Percentiles rank a stretch among this genome's conserved stretches.
Conservation (phyloP, 495 filamentous ascomycete species). For the Tuber borchii region DNA sequence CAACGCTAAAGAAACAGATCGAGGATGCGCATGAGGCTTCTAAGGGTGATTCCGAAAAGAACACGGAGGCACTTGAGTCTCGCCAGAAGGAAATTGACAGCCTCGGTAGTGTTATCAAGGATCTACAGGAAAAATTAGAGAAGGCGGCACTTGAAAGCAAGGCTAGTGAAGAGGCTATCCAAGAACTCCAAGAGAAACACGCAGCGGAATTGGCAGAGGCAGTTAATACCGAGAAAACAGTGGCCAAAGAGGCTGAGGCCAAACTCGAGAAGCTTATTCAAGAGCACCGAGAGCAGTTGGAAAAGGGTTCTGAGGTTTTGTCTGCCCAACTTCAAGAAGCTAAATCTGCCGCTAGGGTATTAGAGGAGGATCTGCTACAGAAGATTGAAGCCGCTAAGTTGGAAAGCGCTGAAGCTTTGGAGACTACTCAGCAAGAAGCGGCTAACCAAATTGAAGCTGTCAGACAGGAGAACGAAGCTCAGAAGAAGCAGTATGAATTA, state of each 20-base stretch:
- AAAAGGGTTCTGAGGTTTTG: conserved; percentile 30
- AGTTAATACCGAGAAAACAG: conserved; percentile 19
- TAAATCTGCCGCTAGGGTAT: conserved; percentile 19
- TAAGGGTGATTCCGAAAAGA: conserved; percentile 43
- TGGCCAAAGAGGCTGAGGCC: conserved; percentile 23
- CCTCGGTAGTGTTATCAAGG: conserved; percentile 46
- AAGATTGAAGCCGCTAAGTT: conserved; percentile 24
- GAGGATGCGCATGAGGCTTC: conserved; percentile 41
- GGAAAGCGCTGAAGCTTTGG: conserved; percentile 26
- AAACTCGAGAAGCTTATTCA: conserved; percentile 34
- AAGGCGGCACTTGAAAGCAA: conserved; percentile 46
- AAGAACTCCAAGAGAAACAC: conserved; percentile 46
- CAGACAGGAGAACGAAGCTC: conserved; percentile 17
- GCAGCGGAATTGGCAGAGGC: conserved; percentile 34
- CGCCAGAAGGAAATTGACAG: conserved; percentile 43
- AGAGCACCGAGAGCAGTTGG: conserved; percentile 38
- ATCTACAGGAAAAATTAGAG: conserved; percentile 47
- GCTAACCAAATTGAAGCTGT: conserved; percentile 24
- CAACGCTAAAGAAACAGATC: conserved; percentile 28
- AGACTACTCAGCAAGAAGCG: conserved; percentile 19
- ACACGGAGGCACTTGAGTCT: conserved; percentile 42
- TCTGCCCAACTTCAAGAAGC: conserved; percentile 26
- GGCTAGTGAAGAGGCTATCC: conserved; percentile 42
- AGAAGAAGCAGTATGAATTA: conserved; percentile 18
- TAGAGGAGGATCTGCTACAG: conserved; percentile 24